Evolutionary conservation across 768 basidiomycete genomes (phyloP).

Genomic region (Cyclocybe cylindracea): DNA sequence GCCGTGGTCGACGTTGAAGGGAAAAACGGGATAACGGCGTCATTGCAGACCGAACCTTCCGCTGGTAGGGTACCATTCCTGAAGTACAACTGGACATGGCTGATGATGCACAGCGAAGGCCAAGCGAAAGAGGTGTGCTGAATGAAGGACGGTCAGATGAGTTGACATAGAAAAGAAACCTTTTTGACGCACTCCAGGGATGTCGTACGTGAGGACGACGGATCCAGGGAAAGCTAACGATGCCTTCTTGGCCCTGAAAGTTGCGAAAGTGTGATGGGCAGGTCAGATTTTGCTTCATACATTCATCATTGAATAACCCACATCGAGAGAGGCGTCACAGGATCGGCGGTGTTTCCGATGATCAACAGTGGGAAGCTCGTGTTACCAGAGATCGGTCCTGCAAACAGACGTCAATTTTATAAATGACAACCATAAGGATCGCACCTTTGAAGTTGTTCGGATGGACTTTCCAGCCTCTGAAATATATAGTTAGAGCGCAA

Average conservation of each 20-base stretch:
- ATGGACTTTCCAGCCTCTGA: constrained; percentile 1
- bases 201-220: constrained; percentile 41
- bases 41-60: too few relatives aligned
- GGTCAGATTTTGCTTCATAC: constrained; percentile 15
- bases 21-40: too few relatives aligned
- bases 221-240: constrained; percentile 34
- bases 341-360: constrained; percentile 40
- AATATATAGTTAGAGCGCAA: too few relatives aligned
- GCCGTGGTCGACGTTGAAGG: too few relatives aligned
- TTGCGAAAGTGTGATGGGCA: background rate
- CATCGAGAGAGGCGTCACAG: constrained; percentile 29
- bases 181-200: constrained; percentile 31
- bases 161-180: too few relatives aligned
- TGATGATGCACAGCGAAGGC: constrained; percentile 33
- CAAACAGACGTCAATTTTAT: constrained; percentile 9
- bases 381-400: constrained; percentile 32
- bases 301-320: constrained; percentile 9
- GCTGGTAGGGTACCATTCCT: background rate
- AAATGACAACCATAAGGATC: too few relatives aligned
- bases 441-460: constrained; percentile 9
- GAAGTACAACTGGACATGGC: constrained; percentile 40
- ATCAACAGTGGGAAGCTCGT: constrained; percentile 40
- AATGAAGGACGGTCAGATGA: background rate
- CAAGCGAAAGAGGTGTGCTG: constrained; percentile 35
- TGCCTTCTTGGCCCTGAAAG: constrained; percentile 37